These are phyloP conservation scores for Aspergillus sclerotialis DNA, from an alignment of 2,329 filamentous ascomycete genomes.

Conservation along the genomic window DNA sequence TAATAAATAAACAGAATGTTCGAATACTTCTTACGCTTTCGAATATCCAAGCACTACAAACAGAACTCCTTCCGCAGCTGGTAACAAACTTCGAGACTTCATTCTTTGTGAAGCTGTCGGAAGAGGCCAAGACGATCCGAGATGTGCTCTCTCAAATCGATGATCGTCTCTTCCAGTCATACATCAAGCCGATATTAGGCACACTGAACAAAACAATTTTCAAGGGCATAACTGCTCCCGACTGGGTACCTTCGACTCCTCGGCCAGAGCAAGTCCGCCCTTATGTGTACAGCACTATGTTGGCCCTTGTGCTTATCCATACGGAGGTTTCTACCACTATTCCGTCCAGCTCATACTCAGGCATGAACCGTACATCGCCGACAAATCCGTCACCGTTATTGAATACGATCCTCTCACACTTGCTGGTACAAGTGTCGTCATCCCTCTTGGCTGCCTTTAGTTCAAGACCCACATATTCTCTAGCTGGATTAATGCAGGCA, in stretches of 20 bases:
- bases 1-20: slow-evolving; percentile 58
- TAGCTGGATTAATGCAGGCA: slow-evolving; percentile 87
- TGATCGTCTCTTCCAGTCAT: slow-evolving; percentile 81
- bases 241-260: slow-evolving; percentile 59
- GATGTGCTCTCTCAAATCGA: slow-evolving; percentile 91
- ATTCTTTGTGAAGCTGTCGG: slow-evolving; percentile 89
- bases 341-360: slow-evolving; percentile 60
- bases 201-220: slow-evolving; percentile 63
- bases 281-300: slow-evolving; percentile 82
- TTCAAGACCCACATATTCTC: slow-evolving; percentile 59
- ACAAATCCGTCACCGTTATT: slow-evolving; percentile 61
- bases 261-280: slow-evolving; percentile 69
- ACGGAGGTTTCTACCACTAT: slow-evolving; percentile 81
- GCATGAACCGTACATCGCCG: slow-evolving; percentile 64
- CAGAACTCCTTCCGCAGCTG: slow-evolving; percentile 77
- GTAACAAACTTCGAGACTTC: slow-evolving; percentile 87
- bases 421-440: slow-evolving; percentile 73
- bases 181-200: slow-evolving; percentile 70
- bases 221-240: slow-evolving; percentile 61
- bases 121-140: slow-evolving; percentile 85
- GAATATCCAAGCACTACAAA: slow-evolving; percentile 78
- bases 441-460: slow-evolving; percentile 79
- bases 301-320: slow-evolving; percentile 83
- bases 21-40: slow-evolving; percentile 90
- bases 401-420: slow-evolving; percentile 71